A percentile compares a stretch with the other conserved stretches of the same genome.
phyloP scores from a whole-genome alignment of 345 rosid species.

The Eucalyptus virginea region DNA sequence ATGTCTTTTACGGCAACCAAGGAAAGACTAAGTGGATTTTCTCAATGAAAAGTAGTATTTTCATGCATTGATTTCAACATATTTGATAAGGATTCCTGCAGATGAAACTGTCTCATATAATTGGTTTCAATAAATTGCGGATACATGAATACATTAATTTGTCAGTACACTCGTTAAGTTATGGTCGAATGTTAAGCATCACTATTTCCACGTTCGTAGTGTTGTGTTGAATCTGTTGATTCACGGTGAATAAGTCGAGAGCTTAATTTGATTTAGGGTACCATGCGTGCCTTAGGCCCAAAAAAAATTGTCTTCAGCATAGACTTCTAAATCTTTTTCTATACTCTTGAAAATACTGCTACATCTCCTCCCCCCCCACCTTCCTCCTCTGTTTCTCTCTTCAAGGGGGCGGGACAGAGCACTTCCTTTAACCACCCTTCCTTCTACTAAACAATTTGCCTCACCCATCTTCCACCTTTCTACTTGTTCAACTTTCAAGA shows the following conservation, averaged over 20 bases:
- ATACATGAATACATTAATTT: neutral
- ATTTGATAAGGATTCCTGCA: neutral
- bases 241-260: neutral
- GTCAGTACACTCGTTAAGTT: neutral
- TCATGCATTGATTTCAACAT: neutral
- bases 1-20: neutral
- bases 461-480: neutral
- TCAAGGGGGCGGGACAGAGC: neutral
- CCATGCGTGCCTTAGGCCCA: neutral
- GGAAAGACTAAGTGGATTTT: neutral
- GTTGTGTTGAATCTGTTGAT: neutral
- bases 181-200: neutral
- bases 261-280: neutral
- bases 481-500: neutral
- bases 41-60: neutral
- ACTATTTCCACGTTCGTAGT: neutral
- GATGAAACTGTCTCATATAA: accelerated
- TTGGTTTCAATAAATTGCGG: neutral
- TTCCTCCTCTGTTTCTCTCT: neutral
- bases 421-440: neutral
- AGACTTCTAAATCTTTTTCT: neutral
- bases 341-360: neutral
- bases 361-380: neutral
- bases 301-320: neutral
- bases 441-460: neutral